Evolutionary conservation across 2,329 filamentous ascomycete genomes (phyloP), one percentile per base, ranked within the genome.

Genomic region (Pezicula neosporulosa): DNA sequence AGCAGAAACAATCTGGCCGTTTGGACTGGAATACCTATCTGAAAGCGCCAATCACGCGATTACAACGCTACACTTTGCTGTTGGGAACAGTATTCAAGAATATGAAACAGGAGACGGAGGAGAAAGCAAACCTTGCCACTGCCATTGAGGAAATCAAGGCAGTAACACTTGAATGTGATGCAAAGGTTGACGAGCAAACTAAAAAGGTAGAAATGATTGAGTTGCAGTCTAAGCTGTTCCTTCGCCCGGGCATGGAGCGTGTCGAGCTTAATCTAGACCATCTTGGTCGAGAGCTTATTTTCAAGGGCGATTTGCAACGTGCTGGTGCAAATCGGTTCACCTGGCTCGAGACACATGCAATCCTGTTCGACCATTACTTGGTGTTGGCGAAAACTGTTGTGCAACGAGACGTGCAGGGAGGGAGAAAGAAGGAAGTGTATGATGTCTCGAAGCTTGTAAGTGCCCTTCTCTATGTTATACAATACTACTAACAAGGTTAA

Each of bases 351-450:
- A 95, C 90, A 0, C 91, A 97, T 66, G 91, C 90, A 2, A 80
- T 99, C 43, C 78, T 99, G 0, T 97, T 99, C 65, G 95, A 99
- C 63, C 92, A 99, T 70, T 99, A 97, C 68, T 79, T 99, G 36
- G 92, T 99, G 33, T 74, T 99, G 42, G 89, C 94, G 37, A 99
- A 99, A 74, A 77, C 76, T 6, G 78, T 90, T 7, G 77, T 85
- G 3, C 76, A 80, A 10, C 76, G 84, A 43, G 90, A 91, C 62
- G 82, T 85, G 42, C 79, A 83, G 42, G 82, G 81, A 44, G 81
- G 81, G n/a, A 80, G 86, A 49, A 94, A 87, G 70, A 90, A 89
- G 61, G 84, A 87, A 63, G 77, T 79, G 58, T 99, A 94, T 61
- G 94, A 99, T 68, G 93, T 99, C 30, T 97, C 92, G 1, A 92